Percentiles rank a stretch among this genome's conserved stretches.
Evolutionary conservation across 129 eudicot species (phyloP).

Genomic region (Saussurea involucrata): DNA sequence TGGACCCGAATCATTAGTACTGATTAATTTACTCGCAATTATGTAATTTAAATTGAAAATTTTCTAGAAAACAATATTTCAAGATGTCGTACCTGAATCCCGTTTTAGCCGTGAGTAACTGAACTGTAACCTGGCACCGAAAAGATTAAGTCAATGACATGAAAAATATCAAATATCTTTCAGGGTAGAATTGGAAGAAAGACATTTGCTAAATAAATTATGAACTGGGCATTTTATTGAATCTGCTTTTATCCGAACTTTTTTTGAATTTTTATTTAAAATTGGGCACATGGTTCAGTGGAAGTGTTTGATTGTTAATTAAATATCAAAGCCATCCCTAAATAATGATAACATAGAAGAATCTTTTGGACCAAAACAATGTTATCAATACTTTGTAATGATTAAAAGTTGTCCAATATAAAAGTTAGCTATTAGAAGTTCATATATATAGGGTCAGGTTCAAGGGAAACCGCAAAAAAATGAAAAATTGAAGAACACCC

Average conservation of each 20-base stretch:
- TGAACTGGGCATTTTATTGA: not conserved
- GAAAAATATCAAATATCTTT: not conserved
- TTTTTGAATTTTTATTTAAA: not conserved
- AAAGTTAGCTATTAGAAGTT: not conserved
- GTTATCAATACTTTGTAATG: not conserved
- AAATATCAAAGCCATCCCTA: not conserved
- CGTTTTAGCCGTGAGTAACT: conserved; percentile 90
- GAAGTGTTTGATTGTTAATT: not conserved
- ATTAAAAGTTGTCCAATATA: not conserved
- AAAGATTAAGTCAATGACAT: conserved; percentile 13
- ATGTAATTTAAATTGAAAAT: not conserved
- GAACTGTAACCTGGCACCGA: conserved; percentile 79
- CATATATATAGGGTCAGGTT: not conserved
- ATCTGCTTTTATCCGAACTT: not conserved
- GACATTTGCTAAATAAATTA: not conserved
- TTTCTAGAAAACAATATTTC: not conserved
- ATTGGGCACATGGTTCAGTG: not conserved
- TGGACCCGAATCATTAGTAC: conserved; percentile 2
- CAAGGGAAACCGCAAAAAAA: not conserved
- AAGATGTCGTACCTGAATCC: conserved; percentile 76
- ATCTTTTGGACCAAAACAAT: not conserved
- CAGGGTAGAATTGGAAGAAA: not conserved
- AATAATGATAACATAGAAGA: not conserved
- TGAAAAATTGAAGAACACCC: not conserved
- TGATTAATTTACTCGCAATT: conserved; percentile 1